Evolutionary conservation across 2,329 filamentous ascomycete species (phyloP).

Genomic region (Ophiostoma sp.): DNA sequence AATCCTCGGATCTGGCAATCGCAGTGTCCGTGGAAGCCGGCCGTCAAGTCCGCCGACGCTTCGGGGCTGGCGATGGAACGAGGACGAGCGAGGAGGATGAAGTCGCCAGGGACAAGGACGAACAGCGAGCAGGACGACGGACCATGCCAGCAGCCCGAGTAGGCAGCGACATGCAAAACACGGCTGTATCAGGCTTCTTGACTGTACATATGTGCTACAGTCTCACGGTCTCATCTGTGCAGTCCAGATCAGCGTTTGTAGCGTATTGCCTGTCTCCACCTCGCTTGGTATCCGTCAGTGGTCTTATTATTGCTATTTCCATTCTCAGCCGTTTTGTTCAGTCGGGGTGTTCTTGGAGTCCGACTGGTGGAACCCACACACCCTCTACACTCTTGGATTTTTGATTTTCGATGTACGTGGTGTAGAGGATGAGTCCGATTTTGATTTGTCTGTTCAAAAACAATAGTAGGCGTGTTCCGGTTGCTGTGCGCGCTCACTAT

Average conservation of each 20-base stretch:
- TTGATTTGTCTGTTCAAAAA: not conserved
- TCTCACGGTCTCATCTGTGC: not conserved
- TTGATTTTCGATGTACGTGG: not conserved
- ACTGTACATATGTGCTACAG: too few species aligned
- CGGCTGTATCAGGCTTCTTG: not conserved
- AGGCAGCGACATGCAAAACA: not conserved
- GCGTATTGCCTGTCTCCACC: not conserved
- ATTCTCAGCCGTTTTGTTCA: not conserved
- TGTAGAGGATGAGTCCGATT: not conserved
- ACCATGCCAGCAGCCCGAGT: not conserved
- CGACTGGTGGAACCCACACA: slow-evolving; percentile 20
- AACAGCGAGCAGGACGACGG: not conserved
- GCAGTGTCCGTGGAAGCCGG: not conserved
- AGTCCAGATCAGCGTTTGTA: not conserved
- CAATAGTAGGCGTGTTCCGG: too few species aligned
- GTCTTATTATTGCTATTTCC: not conserved
- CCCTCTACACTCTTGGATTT: not conserved
- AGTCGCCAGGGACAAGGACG: too few species aligned
- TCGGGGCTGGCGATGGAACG: not conserved
- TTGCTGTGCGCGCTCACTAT: too few species aligned
- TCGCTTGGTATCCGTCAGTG: not conserved
- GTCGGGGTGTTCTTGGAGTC: slow-evolving; percentile 24
- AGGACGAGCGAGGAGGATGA: not conserved
- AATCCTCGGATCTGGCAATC: not conserved
- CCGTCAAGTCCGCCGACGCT: not conserved